phyloP scores from a whole-genome alignment of 768 basidiomycete genomes.

The Coprinellus micaceus region DNA sequence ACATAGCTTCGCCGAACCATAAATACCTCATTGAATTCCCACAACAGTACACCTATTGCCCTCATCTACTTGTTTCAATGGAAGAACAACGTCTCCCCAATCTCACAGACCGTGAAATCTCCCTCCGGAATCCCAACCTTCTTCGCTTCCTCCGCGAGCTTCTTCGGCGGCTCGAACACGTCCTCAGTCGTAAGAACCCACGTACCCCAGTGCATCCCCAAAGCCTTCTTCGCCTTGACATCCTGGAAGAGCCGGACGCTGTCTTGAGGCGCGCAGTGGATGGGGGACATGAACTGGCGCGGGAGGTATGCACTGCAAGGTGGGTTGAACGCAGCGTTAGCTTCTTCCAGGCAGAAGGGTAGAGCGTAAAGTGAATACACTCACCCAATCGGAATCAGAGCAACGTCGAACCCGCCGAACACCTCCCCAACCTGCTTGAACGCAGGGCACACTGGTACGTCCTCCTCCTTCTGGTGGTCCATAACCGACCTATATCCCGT shows the following conservation, averaged over 20 bases:
- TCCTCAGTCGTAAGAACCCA: conserved; percentile 53
- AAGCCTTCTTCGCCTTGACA: conserved; percentile 51
- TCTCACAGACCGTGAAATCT: conserved; percentile 52
- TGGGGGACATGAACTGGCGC: conserved; percentile 49
- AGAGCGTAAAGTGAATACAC: conserved; percentile 5
- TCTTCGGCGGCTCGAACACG: conserved; percentile 57
- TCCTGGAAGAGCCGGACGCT: conserved; percentile 66
- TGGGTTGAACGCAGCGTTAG: too few relatives aligned
- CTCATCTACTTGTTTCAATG: conserved; percentile 11
- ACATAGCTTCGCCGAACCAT: too few relatives aligned
- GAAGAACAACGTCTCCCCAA: conserved; percentile 54
- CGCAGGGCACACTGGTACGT: conserved; percentile 62
- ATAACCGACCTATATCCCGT: conserved; percentile 55
- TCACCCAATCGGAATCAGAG: conserved; percentile 69
- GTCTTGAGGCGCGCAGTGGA: conserved; percentile 67
- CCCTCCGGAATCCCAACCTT: conserved; percentile 49
- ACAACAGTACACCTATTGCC: too few relatives aligned
- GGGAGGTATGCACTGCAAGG: conserved; percentile 64
- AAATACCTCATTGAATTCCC: too few relatives aligned
- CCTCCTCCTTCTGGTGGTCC: conserved; percentile 45
- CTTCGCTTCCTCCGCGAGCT: conserved; percentile 49
- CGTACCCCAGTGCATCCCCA: conserved; percentile 75
- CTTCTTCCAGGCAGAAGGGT: background rate
- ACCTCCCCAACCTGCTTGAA: conserved; percentile 67
- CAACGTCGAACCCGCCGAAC: conserved; percentile 64